phyloP scores from a whole-genome alignment of 257 asterid genomes.

The Plantago major region DNA sequence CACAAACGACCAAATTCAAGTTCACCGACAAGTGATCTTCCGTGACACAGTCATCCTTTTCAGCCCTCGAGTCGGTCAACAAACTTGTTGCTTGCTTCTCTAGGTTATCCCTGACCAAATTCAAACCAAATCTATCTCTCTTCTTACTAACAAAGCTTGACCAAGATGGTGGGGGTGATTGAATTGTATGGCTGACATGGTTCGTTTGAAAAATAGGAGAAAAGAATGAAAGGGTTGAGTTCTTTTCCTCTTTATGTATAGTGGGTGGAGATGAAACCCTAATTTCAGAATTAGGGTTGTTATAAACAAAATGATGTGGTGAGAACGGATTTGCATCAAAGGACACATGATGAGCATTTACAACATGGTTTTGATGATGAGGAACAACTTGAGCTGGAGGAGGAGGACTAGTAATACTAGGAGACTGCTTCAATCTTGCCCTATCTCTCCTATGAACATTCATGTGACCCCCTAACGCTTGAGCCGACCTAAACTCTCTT shows the following conservation, averaged over 20 bases:
- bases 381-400: conserved; percentile 26
- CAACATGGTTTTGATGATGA: conserved; percentile 19
- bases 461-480: conserved; percentile 96
- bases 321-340: conserved; percentile 26
- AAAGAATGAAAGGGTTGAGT: conserved; percentile 25
- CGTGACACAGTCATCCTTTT: conserved; percentile 28
- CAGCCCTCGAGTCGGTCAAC: neutral
- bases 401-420: conserved; percentile 13
- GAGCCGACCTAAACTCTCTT: conserved; percentile 91
- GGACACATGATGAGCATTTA: conserved; percentile 22
- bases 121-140: conserved; percentile 17
- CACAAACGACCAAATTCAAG: conserved; percentile 33
- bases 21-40: conserved; percentile 28
- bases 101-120: conserved; percentile 26
- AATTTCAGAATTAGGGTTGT: conserved; percentile 32
- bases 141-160: conserved; percentile 42
- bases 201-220: conserved; percentile 29
- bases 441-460: conserved; percentile 91
- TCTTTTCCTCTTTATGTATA: conserved; percentile 19
- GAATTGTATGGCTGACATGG: conserved; percentile 9
- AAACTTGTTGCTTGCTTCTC: conserved; percentile 28
- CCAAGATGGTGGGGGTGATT: conserved; percentile 35
- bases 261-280: conserved; percentile 56
- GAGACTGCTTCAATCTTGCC: conserved; percentile 74
- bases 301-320: conserved; percentile 36